Evolutionary conservation across 2,329 filamentous ascomycete genomes (phyloP).

Genomic region (Talaromyces funiculosus): DNA sequence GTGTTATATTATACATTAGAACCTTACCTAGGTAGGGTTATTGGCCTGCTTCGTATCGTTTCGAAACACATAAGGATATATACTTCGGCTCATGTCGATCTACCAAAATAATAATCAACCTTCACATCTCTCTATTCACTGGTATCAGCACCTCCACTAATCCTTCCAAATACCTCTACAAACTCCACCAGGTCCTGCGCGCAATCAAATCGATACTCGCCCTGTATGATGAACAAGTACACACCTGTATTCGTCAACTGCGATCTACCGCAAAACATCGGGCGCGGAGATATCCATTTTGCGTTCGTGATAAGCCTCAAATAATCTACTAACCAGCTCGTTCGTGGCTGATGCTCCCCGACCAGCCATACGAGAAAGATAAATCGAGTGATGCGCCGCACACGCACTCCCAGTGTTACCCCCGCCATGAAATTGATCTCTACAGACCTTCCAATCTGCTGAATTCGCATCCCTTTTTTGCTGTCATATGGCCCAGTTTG

Average conservation of each 20-base stretch:
- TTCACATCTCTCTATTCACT: background rate
- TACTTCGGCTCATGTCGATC: background rate
- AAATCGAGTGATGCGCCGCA: slow-evolving; percentile 32
- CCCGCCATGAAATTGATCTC: slow-evolving; percentile 33
- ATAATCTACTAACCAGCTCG: background rate
- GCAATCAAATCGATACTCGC: background rate
- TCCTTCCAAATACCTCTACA: slow-evolving; percentile 5
- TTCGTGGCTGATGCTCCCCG: slow-evolving; percentile 19
- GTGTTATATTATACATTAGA: background rate
- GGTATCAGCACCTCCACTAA: no score
- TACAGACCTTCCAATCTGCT: slow-evolving; percentile 25
- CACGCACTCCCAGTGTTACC: slow-evolving; percentile 32
- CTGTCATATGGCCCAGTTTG: background rate
- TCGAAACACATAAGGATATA: background rate
- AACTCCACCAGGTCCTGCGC: slow-evolving; percentile 12
- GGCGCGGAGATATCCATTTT: slow-evolving; percentile 26
- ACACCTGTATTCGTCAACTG: slow-evolving; percentile 20
- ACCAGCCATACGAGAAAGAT: slow-evolving; percentile 17
- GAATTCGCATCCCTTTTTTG: background rate
- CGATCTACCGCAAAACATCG: slow-evolving; percentile 18
- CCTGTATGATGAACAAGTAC: slow-evolving; percentile 17
- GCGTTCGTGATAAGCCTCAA: slow-evolving; percentile 25
- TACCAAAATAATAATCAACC: background rate
- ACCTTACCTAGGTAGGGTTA: background rate
- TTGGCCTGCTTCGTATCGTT: background rate